phyloP scores from a whole-genome alignment of 306 rosid species.

The Malus asiatica region DNA sequence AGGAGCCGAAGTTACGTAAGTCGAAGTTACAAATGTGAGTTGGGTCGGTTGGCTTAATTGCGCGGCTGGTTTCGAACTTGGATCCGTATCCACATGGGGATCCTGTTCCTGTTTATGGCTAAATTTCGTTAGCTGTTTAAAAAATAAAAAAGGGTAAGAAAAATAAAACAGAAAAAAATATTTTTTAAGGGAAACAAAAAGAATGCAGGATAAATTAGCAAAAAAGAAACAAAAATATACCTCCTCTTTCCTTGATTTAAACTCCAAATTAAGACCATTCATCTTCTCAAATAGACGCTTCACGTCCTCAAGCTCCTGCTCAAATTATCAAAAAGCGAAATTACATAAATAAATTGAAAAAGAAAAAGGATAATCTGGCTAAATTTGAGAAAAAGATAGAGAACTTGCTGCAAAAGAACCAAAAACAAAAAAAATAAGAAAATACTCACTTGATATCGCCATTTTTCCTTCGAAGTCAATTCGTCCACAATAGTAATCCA shows the following conservation, averaged over 20 bases:
- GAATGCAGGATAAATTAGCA: background rate
- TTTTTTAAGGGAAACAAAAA: background rate
- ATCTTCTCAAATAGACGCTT: slow-evolving; percentile 8
- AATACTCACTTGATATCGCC: slow-evolving; percentile 30
- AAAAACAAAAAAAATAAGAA: too few relatives aligned
- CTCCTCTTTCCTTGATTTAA: slow-evolving; percentile 38
- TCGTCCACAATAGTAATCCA: slow-evolving; percentile 20
- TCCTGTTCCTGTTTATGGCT: slow-evolving; percentile 4
- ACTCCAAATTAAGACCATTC: slow-evolving; percentile 22
- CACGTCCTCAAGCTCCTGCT: slow-evolving; percentile 44
- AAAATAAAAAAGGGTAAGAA: background rate
- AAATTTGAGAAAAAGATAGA: slow-evolving; percentile 1
- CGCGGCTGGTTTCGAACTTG: background rate
- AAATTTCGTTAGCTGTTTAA: slow-evolving; percentile 21
- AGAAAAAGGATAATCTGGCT: background rate
- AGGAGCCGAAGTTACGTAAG: background rate
- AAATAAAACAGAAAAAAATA: background rate
- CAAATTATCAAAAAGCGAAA: background rate
- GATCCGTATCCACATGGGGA: background rate
- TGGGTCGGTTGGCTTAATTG: background rate
- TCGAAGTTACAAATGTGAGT: background rate
- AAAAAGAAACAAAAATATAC: slow-evolving; percentile 13
- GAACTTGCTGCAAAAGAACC: background rate
- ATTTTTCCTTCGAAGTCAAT: slow-evolving; percentile 13
- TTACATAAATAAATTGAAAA: slow-evolving; percentile 4